Percentiles rank a stretch among this genome's conserved stretches.
phyloP scores from a whole-genome alignment of 345 rosid species.

The Noccaea bulbosa region DNA sequence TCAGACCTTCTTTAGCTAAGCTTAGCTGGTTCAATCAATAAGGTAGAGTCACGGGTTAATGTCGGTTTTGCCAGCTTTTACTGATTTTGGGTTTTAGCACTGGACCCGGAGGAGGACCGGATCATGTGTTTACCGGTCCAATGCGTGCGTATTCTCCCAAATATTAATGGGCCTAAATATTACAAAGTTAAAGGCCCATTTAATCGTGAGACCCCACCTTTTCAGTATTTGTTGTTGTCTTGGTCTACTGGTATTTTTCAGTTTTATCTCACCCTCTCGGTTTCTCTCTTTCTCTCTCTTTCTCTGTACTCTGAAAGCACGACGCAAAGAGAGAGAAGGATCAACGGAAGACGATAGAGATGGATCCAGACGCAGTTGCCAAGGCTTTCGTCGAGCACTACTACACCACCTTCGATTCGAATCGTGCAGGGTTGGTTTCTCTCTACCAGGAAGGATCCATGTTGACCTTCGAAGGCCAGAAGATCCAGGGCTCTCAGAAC shows the following conservation, averaged over 20 bases:
- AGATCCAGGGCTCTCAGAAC: conserved; percentile 76
- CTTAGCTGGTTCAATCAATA: conserved; percentile 6
- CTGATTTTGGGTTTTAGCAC: neutral
- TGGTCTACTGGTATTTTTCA: neutral
- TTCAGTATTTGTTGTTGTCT: neutral
- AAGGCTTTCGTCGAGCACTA: conserved; percentile 96
- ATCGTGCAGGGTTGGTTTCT: conserved; percentile 61
- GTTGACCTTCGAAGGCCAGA: conserved; percentile 94
- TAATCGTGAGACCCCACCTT: neutral
- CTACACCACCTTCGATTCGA: conserved; percentile 80
- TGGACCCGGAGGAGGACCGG: neutral
- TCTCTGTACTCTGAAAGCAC: conserved; percentile 9
- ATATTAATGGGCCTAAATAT: conserved; percentile 6
- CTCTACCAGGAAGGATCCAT: conserved; percentile 84
- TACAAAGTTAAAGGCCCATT: neutral
- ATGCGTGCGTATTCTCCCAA: neutral
- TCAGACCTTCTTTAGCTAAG: neutral
- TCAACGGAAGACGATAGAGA: conserved; percentile 36
- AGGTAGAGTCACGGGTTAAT: neutral
- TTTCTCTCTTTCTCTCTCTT: too few species aligned
- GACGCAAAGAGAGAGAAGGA: conserved; percentile 10
- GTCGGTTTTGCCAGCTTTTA: neutral
- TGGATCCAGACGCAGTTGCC: conserved; percentile 87
- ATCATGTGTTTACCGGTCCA: neutral
- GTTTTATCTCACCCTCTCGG: conserved; percentile 20